Evolutionary conservation across 495 filamentous ascomycete species (phyloP), one percentile per base, ranked within the genome.

Genomic region (Tricharina praecox): DNA sequence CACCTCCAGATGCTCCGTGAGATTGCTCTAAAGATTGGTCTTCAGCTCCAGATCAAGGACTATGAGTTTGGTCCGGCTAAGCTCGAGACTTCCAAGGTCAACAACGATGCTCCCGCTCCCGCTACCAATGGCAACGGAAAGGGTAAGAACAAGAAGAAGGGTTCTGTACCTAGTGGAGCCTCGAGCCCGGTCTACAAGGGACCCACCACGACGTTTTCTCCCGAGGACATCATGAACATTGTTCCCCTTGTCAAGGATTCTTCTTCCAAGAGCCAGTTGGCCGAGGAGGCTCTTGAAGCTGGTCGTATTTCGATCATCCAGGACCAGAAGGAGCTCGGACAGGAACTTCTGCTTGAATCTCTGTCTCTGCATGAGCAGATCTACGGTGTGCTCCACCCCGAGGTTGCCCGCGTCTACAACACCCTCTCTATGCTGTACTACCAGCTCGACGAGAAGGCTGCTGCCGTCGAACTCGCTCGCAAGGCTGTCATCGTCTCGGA

Each of bases 301-400:
- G 92, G 90, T 16, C 81, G 86, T 30, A 87, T 95, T 57, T 93
- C 87, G 32, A 78, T 99, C 58, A 77, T 84, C 63, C 87, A 95
- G 61, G 80, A 85, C 60, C 82, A 96, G 67, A 86, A 87, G 67
- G 88, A 93, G 63, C 73, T 96, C 39, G 92, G 92, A 43, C 88
- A 94, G 67, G 90, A 96, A 62, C 75, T 99, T 42, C 74, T 99
- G 30, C 69, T 96, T 37, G 92, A 99, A 62, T 93, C 86, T 18
- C 70, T 99, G 50, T 93, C 90, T 38, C 71, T 99, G 24, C 85
- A 99, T 58, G 92, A 99, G 67, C 92, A 99, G 65, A 95, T 99
- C 58, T 99, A 99, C 58, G 92, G 92, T 48, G 86, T 95, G 33
- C 72, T 99, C 19, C 92, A 99, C 62, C 85, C 92, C 9, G 92